A percentile compares a stretch with the other conserved stretches of the same genome.
phyloP scores from a whole-genome alignment of 345 rosid genomes.

The Xanthoceras sorbifolium region DNA sequence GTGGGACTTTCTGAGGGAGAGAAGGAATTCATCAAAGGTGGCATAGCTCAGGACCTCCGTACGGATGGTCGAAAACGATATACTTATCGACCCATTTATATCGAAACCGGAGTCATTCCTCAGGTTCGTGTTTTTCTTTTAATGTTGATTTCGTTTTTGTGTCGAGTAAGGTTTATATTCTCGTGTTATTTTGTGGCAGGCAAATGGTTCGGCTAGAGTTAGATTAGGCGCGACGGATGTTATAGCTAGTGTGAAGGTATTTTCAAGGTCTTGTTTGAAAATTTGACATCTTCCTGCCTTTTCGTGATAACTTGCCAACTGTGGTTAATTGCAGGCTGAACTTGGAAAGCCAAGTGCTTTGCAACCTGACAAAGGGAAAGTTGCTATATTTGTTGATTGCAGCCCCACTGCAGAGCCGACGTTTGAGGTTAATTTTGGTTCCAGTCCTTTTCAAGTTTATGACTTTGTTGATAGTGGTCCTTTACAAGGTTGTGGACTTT shows the following conservation, averaged over 20 bases:
- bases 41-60: conserved; percentile 81
- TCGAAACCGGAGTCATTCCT: conserved; percentile 85
- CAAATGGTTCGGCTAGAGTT: conserved; percentile 90
- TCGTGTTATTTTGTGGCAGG: conserved; percentile 39
- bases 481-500: not conserved
- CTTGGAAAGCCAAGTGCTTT: conserved; percentile 79
- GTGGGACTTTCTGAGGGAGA: conserved; percentile 81
- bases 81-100: conserved; percentile 62
- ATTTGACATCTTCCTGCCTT: not conserved
- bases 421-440: conserved; percentile 60
- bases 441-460: not conserved
- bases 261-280: conserved; percentile 2
- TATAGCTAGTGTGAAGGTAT: conserved; percentile 94
- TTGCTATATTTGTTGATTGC: conserved; percentile 73
- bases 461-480: not conserved
- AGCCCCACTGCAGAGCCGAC: conserved; percentile 86
- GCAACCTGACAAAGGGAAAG: conserved; percentile 85
- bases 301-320: conserved; percentile 5
- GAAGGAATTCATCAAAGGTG: conserved; percentile 70
- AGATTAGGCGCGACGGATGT: conserved; percentile 81
- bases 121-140: conserved; percentile 49
- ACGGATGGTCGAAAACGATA: conserved; percentile 74
- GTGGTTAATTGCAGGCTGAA: conserved; percentile 61
- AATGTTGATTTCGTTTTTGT: not conserved
- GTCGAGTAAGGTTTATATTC: not conserved